Conservation (phyloP, 768 basidiomycete species). For the Serendipita sp. region DNA sequence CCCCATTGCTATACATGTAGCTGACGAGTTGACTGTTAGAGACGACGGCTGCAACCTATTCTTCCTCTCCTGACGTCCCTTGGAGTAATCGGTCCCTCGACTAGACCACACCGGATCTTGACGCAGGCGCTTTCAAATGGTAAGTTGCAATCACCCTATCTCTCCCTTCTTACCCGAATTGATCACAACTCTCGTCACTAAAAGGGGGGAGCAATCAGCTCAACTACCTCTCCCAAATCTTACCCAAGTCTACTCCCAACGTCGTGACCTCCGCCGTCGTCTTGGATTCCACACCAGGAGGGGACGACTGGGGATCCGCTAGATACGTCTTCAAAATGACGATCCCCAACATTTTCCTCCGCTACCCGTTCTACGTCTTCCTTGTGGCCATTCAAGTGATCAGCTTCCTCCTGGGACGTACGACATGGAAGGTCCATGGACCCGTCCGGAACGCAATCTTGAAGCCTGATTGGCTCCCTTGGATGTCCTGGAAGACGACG, state of each 20-base stretch:
- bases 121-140: background rate
- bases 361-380: background rate
- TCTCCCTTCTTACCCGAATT: background rate
- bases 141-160: background rate
- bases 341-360: background rate
- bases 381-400: background rate
- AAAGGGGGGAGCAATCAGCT: background rate
- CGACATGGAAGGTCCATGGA: background rate
- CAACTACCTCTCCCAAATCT: constrained; percentile 1
- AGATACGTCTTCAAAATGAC: background rate
- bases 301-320: background rate
- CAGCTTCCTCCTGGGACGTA: background rate
- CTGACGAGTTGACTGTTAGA: background rate
- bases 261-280: background rate
- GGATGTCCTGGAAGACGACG: constrained; percentile 16
- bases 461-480: constrained; percentile 18
- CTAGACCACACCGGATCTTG: background rate
- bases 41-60: background rate
- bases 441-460: constrained; percentile 19
- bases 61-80: background rate
- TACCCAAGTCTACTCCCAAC: background rate
- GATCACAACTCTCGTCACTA: background rate
- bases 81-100: background rate
- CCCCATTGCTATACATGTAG: background rate
- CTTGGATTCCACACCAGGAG: background rate